These are phyloP conservation scores for Paramecium sexaurelia DNA, from an alignment of 73 alveolate genomes.

Conservation along the genomic window DNA sequence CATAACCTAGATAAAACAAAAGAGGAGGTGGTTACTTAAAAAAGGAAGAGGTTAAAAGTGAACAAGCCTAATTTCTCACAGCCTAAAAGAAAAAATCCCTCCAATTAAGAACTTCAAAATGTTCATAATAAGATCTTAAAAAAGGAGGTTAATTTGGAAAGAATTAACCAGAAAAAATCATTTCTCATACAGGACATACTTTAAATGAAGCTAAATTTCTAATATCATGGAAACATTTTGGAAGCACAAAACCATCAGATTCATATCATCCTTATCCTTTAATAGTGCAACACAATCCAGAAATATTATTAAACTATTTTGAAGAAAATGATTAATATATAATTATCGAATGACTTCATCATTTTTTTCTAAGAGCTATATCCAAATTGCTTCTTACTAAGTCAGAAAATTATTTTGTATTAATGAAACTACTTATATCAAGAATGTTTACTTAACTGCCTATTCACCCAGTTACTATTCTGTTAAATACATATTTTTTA, in stretches of 20 bases:
- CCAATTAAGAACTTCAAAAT: background rate
- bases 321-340: conserved; percentile 23
- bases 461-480: conserved; percentile 31
- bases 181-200: background rate
- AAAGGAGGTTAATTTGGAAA: conserved; percentile 31
- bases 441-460: background rate
- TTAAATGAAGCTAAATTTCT: background rate
- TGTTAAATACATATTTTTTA: conserved; percentile 22
- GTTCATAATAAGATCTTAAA: background rate
- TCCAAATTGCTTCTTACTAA: conserved; percentile 35
- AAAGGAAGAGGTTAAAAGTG: background rate
- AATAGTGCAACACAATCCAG: background rate
- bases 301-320: conserved; percentile 4
- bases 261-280: conserved; percentile 9
- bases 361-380: background rate
- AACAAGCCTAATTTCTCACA: background rate
- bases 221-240: background rate
- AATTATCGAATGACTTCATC: conserved; percentile 20
- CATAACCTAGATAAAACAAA: background rate
- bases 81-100: conserved; percentile 17
- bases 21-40: background rate
- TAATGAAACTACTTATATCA: background rate
- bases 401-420: conserved; percentile 29
- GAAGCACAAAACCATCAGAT: background rate
- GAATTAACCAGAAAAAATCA: background rate